Conservation (phyloP, 345 rosid species). For the thale cress (Arabidopsis thaliana) region DNA sequence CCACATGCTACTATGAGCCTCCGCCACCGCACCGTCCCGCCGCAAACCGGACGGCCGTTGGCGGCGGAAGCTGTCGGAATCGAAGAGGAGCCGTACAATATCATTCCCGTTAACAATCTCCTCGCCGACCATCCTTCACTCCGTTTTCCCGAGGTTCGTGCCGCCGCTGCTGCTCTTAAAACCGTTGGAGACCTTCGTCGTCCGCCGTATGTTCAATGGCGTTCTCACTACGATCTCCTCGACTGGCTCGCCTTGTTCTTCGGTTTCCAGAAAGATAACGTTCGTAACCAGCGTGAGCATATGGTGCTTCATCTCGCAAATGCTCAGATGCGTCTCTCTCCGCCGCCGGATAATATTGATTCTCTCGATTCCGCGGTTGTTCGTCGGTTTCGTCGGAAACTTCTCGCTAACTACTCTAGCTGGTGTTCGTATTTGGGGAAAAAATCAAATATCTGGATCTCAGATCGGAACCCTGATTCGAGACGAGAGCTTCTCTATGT, state of each 20-base stretch:
- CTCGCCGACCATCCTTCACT: constrained; percentile 96
- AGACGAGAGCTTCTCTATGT: constrained; percentile 79
- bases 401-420: constrained; percentile 71
- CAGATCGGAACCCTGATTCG: constrained; percentile 71
- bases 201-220: constrained; percentile 80
- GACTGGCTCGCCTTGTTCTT: constrained; percentile 92
- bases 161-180: constrained; percentile 85
- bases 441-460: constrained; percentile 90
- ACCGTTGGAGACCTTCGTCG: constrained; percentile 81
- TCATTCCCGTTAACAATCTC: constrained; percentile 91
- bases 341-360: constrained; percentile 90
- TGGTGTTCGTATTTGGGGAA: constrained; percentile 90
- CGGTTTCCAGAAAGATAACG: constrained; percentile 82
- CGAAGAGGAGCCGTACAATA: constrained; percentile 72
- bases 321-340: constrained; percentile 95
- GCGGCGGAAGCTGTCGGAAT: constrained; percentile 42
- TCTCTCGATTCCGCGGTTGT: constrained; percentile 74
- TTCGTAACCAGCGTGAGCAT: constrained; percentile 93
- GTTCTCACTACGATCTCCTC: constrained; percentile 73
- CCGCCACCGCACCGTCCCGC: constrained; percentile 52
- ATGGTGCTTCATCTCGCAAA: constrained; percentile 91
- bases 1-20: constrained; percentile 51
- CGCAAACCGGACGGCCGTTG: constrained; percentile 43
- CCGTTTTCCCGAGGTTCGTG: constrained; percentile 90
- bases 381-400: constrained; percentile 70